phyloP scores from a whole-genome alignment of 441 rosid species.

The Adansonia gregorii region DNA sequence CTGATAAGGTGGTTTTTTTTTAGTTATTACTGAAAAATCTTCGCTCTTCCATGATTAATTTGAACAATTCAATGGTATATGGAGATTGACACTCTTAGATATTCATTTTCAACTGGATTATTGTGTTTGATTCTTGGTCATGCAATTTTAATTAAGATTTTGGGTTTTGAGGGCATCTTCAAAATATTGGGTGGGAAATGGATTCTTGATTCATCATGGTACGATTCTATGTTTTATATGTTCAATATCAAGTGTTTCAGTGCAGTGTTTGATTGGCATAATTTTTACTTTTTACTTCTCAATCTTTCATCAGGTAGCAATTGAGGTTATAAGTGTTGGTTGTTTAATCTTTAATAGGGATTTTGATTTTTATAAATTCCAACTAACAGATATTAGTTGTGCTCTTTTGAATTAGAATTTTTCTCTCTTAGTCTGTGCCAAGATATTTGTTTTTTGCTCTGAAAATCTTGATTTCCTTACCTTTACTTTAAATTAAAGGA shows the following conservation, averaged over 20 bases:
- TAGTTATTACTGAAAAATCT: not conserved
- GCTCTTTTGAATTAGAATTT: not conserved
- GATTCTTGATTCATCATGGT: slow-evolving; percentile 11
- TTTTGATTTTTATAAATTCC: not conserved
- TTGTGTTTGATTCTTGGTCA: slow-evolving; percentile 8
- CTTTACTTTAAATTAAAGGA: not conserved
- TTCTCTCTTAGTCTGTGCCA: not conserved
- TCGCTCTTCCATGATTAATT: not conserved
- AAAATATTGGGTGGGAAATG: not conserved
- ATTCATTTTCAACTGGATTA: not conserved
- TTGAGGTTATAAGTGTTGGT: not conserved
- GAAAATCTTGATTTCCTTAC: not conserved
- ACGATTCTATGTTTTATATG: not conserved
- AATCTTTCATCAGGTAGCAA: not conserved
- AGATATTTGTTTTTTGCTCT: not conserved
- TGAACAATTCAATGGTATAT: not conserved
- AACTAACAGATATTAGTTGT: not conserved
- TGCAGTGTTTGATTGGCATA: slow-evolving; percentile 1
- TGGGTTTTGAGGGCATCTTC: not conserved
- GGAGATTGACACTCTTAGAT: not conserved
- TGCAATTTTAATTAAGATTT: slow-evolving; percentile 2
- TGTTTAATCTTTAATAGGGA: not conserved
- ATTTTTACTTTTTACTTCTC: slow-evolving; percentile 8
- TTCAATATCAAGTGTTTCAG: not conserved
- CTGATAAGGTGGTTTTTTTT: not conserved